Conservation (phyloP, 1,284 basidiomycete genomes). For the Boletellus deceptivus region DNA sequence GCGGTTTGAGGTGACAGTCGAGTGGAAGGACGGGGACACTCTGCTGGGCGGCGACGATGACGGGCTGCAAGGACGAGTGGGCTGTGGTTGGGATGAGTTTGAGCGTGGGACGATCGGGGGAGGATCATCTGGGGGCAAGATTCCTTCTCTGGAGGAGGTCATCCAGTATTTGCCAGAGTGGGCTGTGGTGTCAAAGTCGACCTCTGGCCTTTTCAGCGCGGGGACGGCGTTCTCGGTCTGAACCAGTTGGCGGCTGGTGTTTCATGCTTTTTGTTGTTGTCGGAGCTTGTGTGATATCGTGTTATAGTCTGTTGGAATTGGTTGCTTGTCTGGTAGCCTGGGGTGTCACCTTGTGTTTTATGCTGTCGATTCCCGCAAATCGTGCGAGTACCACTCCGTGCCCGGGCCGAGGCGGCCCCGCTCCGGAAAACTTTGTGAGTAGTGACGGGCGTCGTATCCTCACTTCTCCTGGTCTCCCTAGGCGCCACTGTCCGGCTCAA, state of each 20-base stretch:
- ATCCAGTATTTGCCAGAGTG: conserved; percentile 66
- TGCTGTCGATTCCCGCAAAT: too few relatives aligned
- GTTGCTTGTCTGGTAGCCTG: too few relatives aligned
- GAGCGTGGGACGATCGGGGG: conserved; percentile 53
- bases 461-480: too few relatives aligned
- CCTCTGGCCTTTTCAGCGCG: conserved; percentile 63
- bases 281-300: not conserved
- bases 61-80: conserved; percentile 46
- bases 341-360: too few relatives aligned
- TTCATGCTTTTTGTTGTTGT: not conserved
- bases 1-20: conserved; percentile 54
- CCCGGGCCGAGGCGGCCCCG: too few relatives aligned
- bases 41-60: conserved; percentile 20
- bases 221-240: conserved; percentile 40
- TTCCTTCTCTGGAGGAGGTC: conserved; percentile 73
- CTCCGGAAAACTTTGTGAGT: too few relatives aligned
- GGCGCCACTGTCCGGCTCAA: too few relatives aligned
- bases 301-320: too few relatives aligned
- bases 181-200: conserved; percentile 59
- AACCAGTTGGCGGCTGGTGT: conserved; percentile 4
- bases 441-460: too few relatives aligned
- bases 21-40: conserved; percentile 31
- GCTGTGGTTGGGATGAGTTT: conserved; percentile 72
- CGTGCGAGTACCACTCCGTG: too few relatives aligned
- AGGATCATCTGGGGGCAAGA: conserved; percentile 40